Conservation (phyloP, 2,329 filamentous ascomycete species). For the Colletotrichum cuscutae region DNA sequence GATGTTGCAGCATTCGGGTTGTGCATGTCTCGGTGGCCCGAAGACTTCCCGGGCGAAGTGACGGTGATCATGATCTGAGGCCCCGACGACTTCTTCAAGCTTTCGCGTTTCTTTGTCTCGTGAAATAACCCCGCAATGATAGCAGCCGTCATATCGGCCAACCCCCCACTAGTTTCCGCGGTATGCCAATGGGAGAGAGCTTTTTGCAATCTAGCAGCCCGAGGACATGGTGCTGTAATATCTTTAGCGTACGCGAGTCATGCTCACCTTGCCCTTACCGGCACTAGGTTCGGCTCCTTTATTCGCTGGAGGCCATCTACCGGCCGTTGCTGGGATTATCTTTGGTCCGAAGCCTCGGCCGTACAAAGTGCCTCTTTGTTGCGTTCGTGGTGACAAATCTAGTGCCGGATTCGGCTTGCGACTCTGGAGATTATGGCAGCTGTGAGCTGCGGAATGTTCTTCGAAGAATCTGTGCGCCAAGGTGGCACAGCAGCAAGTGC, state of each 20-base stretch:
- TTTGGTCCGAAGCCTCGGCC: neutral
- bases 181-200: neutral
- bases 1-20: neutral
- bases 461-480: neutral
- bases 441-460: neutral
- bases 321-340: too few species aligned
- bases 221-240: neutral
- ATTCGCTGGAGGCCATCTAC: neutral
- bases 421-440: too few species aligned
- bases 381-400: neutral
- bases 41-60: neutral
- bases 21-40: neutral
- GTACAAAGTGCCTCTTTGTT: neutral
- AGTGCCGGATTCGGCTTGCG: neutral
- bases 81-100: neutral
- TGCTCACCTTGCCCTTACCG: neutral
- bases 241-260: constrained; percentile 1
- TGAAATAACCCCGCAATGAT: constrained; percentile 4
- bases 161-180: constrained; percentile 7
- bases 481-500: constrained; percentile 1
- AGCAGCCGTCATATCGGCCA: neutral
- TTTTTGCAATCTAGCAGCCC: neutral
- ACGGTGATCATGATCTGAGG: neutral
- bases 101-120: constrained; percentile 12
- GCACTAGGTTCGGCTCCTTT: neutral